Base-by-base conservation (phyloP, 441 rosid genomes). In the Gossypium lobatum region DNA sequence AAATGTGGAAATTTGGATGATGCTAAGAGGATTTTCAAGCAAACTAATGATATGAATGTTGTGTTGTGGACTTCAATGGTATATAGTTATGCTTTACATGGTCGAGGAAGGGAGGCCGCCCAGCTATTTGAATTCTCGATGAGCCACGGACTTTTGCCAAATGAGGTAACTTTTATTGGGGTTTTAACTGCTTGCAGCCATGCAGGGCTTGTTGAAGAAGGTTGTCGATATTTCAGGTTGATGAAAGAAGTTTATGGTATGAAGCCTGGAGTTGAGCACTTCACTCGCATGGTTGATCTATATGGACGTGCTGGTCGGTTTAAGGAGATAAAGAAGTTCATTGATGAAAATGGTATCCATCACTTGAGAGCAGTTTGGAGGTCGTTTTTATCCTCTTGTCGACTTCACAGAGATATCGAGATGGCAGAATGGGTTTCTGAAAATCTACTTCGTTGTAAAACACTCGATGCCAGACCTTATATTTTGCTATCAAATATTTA, bases 181-280 rank as follows among this genome's bases (percentile, higher is more conserved):
- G 77, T 82, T 62, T 75, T 82, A 77, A 77, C 81, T 57, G 85
- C 83, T 25, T 82, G 85, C 61, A 64, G 81, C 79, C 85, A 79
- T 48, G 70, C 81, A 0, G 85, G 85, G 34, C 75, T 77, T 71
- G 64, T 82, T 28, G 68, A 75, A 75, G 83, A 75, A 46, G 85
- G 83, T 2, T 63, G 73, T 28, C 48, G 72, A 71, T 75, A 77
- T 64, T 82, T 79, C 53, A 26, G 17, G 71, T 46, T 77, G 50
- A 77, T 82, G 85, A 77, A 77, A 77, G 77, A 80, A 67, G 79
- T 64, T 54, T 75, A 79, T 58, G 61, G 70, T 66, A 77, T 82
- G 63, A 71, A 64, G 57, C 85, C 83, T 9, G 68, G 60, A 14
- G 52, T 77, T 57, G 83, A 82, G 63, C 85, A 82, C 54, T 82